These are phyloP conservation scores for Cyclotella kingstonii DNA, from an alignment of 108 stramenopile genomes.

Conservation along the genomic window DNA sequence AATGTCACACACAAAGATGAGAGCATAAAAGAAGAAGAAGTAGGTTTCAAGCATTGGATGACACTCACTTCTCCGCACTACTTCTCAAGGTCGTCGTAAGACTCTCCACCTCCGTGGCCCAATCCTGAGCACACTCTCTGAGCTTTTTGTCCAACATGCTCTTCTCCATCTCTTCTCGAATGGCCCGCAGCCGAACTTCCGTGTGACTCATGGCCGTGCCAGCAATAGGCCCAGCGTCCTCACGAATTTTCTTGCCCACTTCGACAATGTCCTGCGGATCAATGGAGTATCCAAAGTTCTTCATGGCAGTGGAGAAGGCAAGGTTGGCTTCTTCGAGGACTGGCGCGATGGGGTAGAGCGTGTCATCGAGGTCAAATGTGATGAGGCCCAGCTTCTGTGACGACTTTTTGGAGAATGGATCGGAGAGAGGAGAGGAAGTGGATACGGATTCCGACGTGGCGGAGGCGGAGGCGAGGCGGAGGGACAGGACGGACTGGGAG, in stretches of 20 bases:
- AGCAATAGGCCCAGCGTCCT: conserved; percentile 53
- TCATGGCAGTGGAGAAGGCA: conserved; percentile 73
- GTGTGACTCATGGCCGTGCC: conserved; percentile 79
- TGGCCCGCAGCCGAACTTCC: conserved; percentile 70
- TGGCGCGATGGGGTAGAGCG: conserved; percentile 72
- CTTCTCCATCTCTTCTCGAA: conserved; percentile 81
- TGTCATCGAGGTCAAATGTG: conserved; percentile 89
- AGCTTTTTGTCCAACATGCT: conserved; percentile 68
- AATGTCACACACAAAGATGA: background rate
- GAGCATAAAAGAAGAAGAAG: background rate
- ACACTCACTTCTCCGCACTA: conserved; percentile 61
- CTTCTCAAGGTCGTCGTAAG: conserved; percentile 56
- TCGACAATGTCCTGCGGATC: conserved; percentile 72
- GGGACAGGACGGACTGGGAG: conserved; percentile 24
- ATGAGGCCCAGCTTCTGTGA: conserved; percentile 60
- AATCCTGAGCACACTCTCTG: conserved; percentile 74
- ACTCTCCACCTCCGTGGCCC: conserved; percentile 74
- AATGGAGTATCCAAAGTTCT: conserved; percentile 63
- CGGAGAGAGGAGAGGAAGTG: no score
- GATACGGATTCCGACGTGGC: conserved; percentile 10
- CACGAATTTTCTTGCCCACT: conserved; percentile 65
- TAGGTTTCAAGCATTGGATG: no score
- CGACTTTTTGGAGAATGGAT: conserved; percentile 9
- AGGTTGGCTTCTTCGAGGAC: conserved; percentile 76
- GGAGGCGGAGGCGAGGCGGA: conserved; percentile 26